Evolutionary conservation across 179 eudicot species (phyloP).

Genomic region (Spinacia oleracea): DNA sequence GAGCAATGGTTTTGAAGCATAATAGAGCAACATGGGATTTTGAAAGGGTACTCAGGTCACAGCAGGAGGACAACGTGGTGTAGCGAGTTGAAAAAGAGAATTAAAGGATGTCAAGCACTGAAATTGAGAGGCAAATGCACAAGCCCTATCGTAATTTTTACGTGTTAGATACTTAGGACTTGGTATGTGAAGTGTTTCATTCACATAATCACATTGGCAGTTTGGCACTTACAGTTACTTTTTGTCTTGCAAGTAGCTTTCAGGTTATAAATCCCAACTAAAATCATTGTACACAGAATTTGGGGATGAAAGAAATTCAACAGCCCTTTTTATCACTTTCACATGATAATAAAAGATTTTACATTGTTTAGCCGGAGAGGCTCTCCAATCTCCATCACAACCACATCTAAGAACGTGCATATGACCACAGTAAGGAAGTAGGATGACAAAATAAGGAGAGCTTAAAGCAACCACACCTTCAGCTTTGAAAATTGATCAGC

Average conservation of each 20-base stretch:
- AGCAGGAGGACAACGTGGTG: not conserved
- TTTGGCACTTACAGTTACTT: not conserved
- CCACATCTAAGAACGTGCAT: not conserved
- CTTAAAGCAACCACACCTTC: slow-evolving; percentile 52
- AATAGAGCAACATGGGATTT: not conserved
- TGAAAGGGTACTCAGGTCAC: not conserved
- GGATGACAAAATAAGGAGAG: not conserved
- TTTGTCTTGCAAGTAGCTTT: not conserved
- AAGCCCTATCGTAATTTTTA: not conserved
- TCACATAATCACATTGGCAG: too few relatives aligned
- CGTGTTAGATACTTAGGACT: not conserved
- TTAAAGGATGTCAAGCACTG: not conserved
- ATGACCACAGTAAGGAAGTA: not conserved
- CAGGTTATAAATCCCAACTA: not conserved
- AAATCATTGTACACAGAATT: not conserved
- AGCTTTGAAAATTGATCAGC: slow-evolving; percentile 85
- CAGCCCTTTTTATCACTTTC: not conserved
- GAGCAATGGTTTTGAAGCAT: not conserved
- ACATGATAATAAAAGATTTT: not conserved
- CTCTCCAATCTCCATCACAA: not conserved
- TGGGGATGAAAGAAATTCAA: not conserved
- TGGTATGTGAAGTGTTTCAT: not conserved
- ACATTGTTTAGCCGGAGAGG: not conserved
- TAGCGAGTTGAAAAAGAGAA: not conserved
- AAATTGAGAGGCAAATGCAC: not conserved